phyloP scores from a whole-genome alignment of 169 alveolate genomes.

The Eimeria falciformis region DNA sequence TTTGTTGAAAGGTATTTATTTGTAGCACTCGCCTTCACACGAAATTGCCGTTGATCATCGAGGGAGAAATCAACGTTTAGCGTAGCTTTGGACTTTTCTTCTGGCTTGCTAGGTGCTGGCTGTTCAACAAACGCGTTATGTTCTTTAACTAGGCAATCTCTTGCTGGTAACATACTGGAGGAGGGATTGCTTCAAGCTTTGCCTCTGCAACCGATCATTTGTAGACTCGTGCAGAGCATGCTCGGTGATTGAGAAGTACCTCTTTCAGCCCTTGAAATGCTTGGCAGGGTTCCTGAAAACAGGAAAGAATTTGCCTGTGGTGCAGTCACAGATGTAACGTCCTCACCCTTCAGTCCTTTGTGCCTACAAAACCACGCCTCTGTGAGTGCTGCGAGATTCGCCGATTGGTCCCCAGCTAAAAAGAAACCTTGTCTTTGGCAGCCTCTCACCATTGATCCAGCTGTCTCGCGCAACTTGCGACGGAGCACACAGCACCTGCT shows the following conservation, averaged over 20 bases:
- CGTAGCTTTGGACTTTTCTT: slow-evolving; percentile 35
- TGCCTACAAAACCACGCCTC: slow-evolving; percentile 87
- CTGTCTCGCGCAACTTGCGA: slow-evolving; percentile 81
- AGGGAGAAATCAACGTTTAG: slow-evolving; percentile 63
- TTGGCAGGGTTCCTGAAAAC: slow-evolving; percentile 68
- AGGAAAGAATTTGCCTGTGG: neutral
- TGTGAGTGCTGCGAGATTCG: slow-evolving; percentile 73
- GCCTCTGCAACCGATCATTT: slow-evolving; percentile 42
- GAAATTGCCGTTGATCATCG: slow-evolving; percentile 56
- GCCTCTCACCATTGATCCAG: slow-evolving; percentile 83
- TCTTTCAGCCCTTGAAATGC: slow-evolving; percentile 69
- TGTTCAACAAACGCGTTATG: neutral
- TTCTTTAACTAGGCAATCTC: neutral
- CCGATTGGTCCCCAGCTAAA: neutral
- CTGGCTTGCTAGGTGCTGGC: slow-evolving; percentile 54
- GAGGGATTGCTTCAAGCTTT: slow-evolving; percentile 54
- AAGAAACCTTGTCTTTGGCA: neutral
- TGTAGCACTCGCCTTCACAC: slow-evolving; percentile 41
- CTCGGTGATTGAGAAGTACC: slow-evolving; percentile 8
- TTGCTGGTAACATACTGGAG: slow-evolving; percentile 54
- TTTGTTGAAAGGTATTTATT: neutral
- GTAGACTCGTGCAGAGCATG: neutral
- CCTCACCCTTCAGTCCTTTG: slow-evolving; percentile 82
- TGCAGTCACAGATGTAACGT: neutral
- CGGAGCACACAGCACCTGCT: slow-evolving; percentile 83